Evolutionary conservation across 768 basidiomycete genomes (phyloP).

Genomic region (Xerocomellus dryophilus): DNA sequence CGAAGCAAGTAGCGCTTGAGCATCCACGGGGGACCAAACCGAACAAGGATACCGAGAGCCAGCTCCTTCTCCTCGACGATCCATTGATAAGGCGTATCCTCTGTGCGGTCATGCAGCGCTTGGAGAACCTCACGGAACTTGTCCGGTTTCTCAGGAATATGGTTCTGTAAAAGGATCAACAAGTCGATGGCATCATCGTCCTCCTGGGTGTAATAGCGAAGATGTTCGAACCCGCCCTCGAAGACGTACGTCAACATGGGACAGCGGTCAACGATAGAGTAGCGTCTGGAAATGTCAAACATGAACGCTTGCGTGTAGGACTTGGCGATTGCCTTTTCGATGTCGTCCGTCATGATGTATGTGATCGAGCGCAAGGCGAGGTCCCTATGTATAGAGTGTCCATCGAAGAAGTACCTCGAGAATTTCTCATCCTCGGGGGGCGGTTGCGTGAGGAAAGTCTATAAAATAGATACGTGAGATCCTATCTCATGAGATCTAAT

Average conservation of each 20-base stretch:
- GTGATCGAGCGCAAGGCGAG: constrained; percentile 31
- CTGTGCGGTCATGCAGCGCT: constrained; percentile 26
- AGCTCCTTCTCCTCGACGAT: constrained; percentile 25
- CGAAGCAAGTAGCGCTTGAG: constrained; percentile 25
- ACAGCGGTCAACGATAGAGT: constrained; percentile 22
- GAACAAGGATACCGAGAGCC: constrained; percentile 21
- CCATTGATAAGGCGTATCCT: constrained; percentile 23
- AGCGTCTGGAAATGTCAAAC: constrained; percentile 27
- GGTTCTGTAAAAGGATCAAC: constrained; percentile 17
- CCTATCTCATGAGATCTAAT: neutral
- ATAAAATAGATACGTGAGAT: neutral
- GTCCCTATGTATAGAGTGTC: constrained; percentile 21
- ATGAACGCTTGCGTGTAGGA: constrained; percentile 25
- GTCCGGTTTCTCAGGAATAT: constrained; percentile 21
- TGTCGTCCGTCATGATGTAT: constrained; percentile 26
- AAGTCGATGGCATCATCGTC: constrained; percentile 27
- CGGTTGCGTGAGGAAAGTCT: constrained; percentile 26
- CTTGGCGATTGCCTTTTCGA: constrained; percentile 22
- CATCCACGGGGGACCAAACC: constrained; percentile 27
- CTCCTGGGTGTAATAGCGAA: constrained; percentile 25
- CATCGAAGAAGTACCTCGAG: constrained; percentile 22
- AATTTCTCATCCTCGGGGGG: constrained; percentile 11
- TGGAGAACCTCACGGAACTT: constrained; percentile 24
- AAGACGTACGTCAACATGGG: constrained; percentile 31
- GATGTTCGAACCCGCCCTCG: constrained; percentile 28